Conservation (phyloP, 345 rosid species). For the Cochlearia excelsa region DNA sequence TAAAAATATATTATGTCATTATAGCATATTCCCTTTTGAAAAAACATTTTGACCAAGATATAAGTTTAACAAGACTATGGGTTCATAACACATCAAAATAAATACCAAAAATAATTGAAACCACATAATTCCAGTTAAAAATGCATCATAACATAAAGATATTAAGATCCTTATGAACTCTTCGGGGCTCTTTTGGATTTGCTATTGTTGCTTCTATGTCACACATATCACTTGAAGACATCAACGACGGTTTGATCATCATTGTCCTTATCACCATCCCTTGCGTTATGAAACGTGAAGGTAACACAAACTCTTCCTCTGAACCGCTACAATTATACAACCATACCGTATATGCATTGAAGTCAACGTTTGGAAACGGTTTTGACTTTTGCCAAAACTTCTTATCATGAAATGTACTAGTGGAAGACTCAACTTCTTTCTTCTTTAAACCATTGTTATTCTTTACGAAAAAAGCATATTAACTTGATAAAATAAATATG, state of each 20-base stretch:
- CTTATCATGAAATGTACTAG: neutral
- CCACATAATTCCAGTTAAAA: too few relatives aligned
- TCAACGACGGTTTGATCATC: constrained; percentile 43
- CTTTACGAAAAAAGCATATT: neutral
- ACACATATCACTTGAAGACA: constrained; percentile 33
- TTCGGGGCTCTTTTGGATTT: constrained; percentile 17
- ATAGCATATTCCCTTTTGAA: too few relatives aligned
- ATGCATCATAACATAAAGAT: too few relatives aligned
- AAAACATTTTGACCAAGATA: too few relatives aligned
- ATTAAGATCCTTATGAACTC: neutral
- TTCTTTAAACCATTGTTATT: neutral
- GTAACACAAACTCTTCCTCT: neutral
- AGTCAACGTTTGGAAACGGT: neutral
- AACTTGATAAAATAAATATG: neutral
- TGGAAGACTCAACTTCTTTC: neutral
- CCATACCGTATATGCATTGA: neutral
- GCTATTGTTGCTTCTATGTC: neutral
- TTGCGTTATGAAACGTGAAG: constrained; percentile 11
- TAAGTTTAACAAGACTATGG: too few relatives aligned
- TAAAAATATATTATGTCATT: too few relatives aligned
- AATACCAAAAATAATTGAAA: too few relatives aligned
- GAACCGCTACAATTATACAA: constrained; percentile 6
- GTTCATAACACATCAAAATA: too few relatives aligned
- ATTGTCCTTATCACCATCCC: neutral
- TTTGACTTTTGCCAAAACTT: neutral